phyloP scores from a whole-genome alignment of 2,329 filamentous ascomycete species.

The Aspergillus neotritici region DNA sequence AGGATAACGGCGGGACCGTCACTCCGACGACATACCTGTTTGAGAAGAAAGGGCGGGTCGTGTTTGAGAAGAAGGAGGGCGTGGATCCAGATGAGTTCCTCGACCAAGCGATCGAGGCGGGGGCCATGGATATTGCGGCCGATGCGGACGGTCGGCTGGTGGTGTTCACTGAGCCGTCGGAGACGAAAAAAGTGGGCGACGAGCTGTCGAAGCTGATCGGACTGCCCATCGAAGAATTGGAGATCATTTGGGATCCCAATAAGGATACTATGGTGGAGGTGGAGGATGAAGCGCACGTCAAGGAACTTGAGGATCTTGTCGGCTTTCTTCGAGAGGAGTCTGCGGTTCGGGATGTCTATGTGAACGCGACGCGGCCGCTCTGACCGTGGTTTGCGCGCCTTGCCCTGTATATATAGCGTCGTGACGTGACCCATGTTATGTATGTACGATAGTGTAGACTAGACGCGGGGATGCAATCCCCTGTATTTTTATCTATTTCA shows the following conservation, averaged over 20 bases:
- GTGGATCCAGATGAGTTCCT: slow-evolving; percentile 64
- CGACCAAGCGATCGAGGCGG: slow-evolving; percentile 77
- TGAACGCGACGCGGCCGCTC: slow-evolving; percentile 50
- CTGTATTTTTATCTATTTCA: too few species aligned
- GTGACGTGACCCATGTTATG: background rate
- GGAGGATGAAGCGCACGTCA: slow-evolving; percentile 51
- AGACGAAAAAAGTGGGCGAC: slow-evolving; percentile 60
- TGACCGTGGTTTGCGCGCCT: slow-evolving; percentile 8
- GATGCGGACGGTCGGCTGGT: slow-evolving; percentile 66
- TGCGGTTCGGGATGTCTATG: slow-evolving; percentile 73
- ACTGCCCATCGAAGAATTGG: slow-evolving; percentile 64
- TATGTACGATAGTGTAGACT: background rate
- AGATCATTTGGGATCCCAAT: slow-evolving; percentile 81
- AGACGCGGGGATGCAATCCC: too few species aligned
- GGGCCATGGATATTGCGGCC: slow-evolving; percentile 53
- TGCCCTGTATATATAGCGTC: slow-evolving; percentile 2
- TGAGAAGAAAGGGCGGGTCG: slow-evolving; percentile 67
- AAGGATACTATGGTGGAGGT: slow-evolving; percentile 67
- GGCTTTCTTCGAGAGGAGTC: slow-evolving; percentile 54
- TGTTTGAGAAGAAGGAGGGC: slow-evolving; percentile 58
- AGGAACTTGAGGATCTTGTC: slow-evolving; percentile 56
- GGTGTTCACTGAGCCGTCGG: slow-evolving; percentile 62
- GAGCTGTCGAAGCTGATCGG: slow-evolving; percentile 58
- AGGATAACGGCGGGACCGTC: slow-evolving; percentile 62
- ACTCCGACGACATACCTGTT: slow-evolving; percentile 82